A percentile compares a stretch with the other conserved stretches of the same genome.
Evolutionary conservation across 805 yeast species (phyloP).

Genomic region (Ogataea naganishii): DNA sequence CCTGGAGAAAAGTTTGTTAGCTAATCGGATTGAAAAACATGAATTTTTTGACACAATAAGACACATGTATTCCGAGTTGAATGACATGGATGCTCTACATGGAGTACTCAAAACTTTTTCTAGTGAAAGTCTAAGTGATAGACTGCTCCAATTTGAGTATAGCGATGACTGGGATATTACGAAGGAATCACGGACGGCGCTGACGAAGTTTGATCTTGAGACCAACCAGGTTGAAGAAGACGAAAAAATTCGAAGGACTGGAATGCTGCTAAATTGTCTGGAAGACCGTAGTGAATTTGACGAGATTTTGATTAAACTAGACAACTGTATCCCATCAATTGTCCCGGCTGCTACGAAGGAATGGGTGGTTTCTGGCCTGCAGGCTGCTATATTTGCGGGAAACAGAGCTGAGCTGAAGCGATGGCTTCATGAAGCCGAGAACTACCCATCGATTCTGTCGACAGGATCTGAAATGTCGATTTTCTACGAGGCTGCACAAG

Average conservation of each 20-base stretch:
- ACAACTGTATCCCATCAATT: constrained; percentile 18
- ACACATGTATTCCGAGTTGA: constrained; percentile 74
- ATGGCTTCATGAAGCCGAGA: constrained; percentile 53
- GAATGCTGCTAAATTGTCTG: constrained; percentile 60
- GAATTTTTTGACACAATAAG: constrained; percentile 49
- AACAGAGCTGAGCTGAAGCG: constrained; percentile 36
- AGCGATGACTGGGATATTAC: constrained; percentile 84
- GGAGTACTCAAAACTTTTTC: constrained; percentile 76
- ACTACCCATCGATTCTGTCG: constrained; percentile 19
- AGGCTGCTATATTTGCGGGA: constrained; percentile 65
- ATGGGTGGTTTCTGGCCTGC: constrained; percentile 62
- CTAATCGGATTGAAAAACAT: constrained; percentile 23
- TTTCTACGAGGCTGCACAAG: constrained; percentile 59
- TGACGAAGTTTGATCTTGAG: constrained; percentile 32
- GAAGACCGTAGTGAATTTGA: constrained; percentile 72
- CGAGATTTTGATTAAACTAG: constrained; percentile 46
- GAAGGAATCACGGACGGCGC: constrained; percentile 70
- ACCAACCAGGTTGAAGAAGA: constrained; percentile 10
- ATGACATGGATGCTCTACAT: constrained; percentile 83
- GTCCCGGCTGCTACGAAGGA: constrained; percentile 32
- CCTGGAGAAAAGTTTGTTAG: constrained; percentile 65
- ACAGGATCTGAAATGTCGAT: constrained; percentile 47
- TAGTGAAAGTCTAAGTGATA: constrained; percentile 60
- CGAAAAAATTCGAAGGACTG: constrained; percentile 27
- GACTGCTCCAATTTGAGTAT: constrained; percentile 72